Evolutionary conservation across 495 filamentous ascomycete species (phyloP).

Genomic region (Hypoxylon fuscum): DNA sequence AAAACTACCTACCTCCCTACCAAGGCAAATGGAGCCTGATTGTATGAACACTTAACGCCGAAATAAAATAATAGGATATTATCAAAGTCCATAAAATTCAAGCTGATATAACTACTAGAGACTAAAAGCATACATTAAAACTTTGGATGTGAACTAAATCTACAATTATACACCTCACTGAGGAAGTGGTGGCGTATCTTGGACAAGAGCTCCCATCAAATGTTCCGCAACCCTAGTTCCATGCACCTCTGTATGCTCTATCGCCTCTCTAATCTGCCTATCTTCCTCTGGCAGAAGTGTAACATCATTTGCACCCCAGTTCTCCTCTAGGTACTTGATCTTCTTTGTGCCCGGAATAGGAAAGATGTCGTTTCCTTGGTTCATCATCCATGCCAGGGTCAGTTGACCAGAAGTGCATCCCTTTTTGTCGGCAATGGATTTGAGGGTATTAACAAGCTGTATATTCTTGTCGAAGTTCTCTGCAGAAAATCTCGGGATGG

Average conservation of each 20-base stretch:
- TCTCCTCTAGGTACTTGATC: conserved; percentile 65
- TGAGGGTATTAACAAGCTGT: conserved; percentile 56
- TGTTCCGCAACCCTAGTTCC: no score
- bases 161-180: no score
- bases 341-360: conserved; percentile 66
- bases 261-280: neutral
- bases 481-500: conserved; percentile 51
- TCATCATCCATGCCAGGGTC: conserved; percentile 63
- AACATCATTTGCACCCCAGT: conserved; percentile 57
- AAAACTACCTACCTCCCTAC: no score
- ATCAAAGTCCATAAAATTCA: no score
- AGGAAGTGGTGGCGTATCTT: no score
- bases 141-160: no score
- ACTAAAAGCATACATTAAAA: no score
- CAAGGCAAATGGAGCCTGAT: no score
- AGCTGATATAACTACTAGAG: no score
- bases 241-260: neutral
- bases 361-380: conserved; percentile 62
- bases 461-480: conserved; percentile 65
- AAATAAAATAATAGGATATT: no score
- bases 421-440: conserved; percentile 55
- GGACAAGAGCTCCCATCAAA: no score
- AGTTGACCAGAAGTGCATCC: conserved; percentile 56
- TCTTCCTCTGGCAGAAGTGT: conserved; percentile 38
- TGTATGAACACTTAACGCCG: no score